Evolutionary conservation across 2,329 filamentous ascomycete genomes (phyloP), one percentile per base, ranked within the genome.

Genomic region (Alternaria ventricosa): DNA sequence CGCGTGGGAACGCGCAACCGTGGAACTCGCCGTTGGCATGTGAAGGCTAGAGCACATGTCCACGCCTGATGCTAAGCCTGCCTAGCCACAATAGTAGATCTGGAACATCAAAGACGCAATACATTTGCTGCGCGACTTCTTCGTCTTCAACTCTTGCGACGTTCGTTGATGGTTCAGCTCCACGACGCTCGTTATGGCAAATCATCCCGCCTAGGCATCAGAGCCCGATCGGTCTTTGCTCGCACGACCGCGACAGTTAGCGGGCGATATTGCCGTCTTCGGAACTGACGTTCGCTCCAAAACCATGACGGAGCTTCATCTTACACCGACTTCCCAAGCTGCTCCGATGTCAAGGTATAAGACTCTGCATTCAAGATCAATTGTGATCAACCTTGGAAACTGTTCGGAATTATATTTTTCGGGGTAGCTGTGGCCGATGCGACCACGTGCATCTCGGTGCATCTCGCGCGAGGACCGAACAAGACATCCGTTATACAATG

Each of bases 151-250:
- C 13, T 12, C n/a, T 41, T 27, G 22, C 44, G 9, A 43, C 8
- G 49, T 53, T 53, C 4, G 20, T 58, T 51, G n/a, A 53, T 55
- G 20, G 33, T 20, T 13, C n/a, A 41, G 28, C 27, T 55, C 56
- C 41, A 30, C 45, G 13, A 33, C 63, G 64, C 72, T 56, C 46
- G 20, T 51, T 65, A 54, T 67, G 71, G 71, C 60, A 73, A 71
- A 50, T 66, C 51, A 36, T 60, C 53, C 69, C 72, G 72, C 63
- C 50, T 41, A 54, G 53, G 50, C 50, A 44, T 65, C 74, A 71
- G 59, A 69, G 49, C 60, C 73, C 72, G 72, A 57, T 66, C 74
- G 72, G 74, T 65, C 36, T 73, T 65, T 75, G 72, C 68, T 66
- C 67, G 55, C 55, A 62, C 60, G 58, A 64, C 57, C 63, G 41